phyloP scores from a whole-genome alignment of 2,329 filamentous ascomycete genomes.

The Chrysosporium keratinophilum region DNA sequence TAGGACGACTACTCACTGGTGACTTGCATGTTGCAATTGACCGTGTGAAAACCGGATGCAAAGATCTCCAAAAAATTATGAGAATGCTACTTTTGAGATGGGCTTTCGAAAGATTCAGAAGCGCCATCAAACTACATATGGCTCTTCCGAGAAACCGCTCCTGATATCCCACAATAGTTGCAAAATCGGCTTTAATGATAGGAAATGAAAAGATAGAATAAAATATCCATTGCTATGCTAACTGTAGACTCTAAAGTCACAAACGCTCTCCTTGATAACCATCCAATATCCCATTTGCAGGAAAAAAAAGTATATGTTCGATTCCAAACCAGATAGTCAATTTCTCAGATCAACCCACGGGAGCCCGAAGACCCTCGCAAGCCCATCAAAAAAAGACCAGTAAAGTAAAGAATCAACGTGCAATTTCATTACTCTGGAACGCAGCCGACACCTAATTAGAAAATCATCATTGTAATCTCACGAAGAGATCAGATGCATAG shows the following conservation, averaged over 20 bases:
- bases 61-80: not conserved
- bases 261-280: not conserved
- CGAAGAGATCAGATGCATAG: slow-evolving; percentile 48
- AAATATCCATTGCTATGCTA: not conserved
- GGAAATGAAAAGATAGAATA: not conserved
- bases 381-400: slow-evolving; percentile 31
- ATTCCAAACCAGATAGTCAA: slow-evolving; percentile 43
- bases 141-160: too few relatives aligned
- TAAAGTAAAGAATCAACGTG: slow-evolving; percentile 51
- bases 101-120: too few relatives aligned
- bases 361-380: slow-evolving; percentile 17
- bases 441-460: slow-evolving; percentile 64
- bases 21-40: too few relatives aligned
- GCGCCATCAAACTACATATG: too few relatives aligned
- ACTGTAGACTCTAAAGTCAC: not conserved
- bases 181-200: not conserved
- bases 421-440: slow-evolving; percentile 70
- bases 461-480: slow-evolving; percentile 35
- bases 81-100: too few relatives aligned
- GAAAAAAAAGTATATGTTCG: slow-evolving; percentile 40
- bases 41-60: too few relatives aligned
- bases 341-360: slow-evolving; percentile 28
- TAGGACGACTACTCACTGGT: too few relatives aligned
- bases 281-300: slow-evolving; percentile 10
- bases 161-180: too few relatives aligned